Base-by-base conservation (phyloP, 129 eudicot species). In the Artemisia argyi region DNA sequence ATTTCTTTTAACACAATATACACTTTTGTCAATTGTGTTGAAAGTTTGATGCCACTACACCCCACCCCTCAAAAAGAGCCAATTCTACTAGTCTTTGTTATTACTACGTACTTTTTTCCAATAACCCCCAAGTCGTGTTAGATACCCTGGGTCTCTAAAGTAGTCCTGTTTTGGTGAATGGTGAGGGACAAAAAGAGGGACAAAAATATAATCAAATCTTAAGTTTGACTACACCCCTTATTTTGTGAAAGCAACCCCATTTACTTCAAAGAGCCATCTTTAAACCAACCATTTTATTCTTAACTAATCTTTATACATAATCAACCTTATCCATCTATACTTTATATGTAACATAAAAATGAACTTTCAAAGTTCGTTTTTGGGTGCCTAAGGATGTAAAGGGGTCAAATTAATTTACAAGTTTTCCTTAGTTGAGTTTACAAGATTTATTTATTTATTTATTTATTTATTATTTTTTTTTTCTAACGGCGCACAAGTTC, bases 191-290 rank as follows among this genome's bases (percentile, higher is more conserved):
- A 47, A 76, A 76, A 60, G 80, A 26, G 51, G 74, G 47, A 67
- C 68, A 51, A 32, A 49, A 60, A 68, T 18, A 48, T 66, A 69
- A 16, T 69, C 62, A 77, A 80, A 74, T 71, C 76, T 67, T n/a
- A 80, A 78, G 85, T 86, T 86, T 86, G 88, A 86, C 91, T 61
- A 82, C 69, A 54, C 69, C 77, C 61, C 74, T 66, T 66, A 5
- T 56, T 76, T 68, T 49, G 69, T 59, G 80, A 76, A 76, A 76
- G 63, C 75, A 68, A 3, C 75, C 53, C 70, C 68, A 61, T 61
- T 61, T 60, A 30, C 49, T 76, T 56, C 66, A 28, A 58, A 71
- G 20, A 11, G 28, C 68, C 58, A 44, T 15, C 67, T 48, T 39
- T 59, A 72, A 55, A 18, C 58, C 35, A 17, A 17, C 20, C 3